Percentiles rank a stretch among this genome's conserved stretches.
phyloP scores from a whole-genome alignment of 805 yeast genomes.

The Nakazawaea ishiwadae region DNA sequence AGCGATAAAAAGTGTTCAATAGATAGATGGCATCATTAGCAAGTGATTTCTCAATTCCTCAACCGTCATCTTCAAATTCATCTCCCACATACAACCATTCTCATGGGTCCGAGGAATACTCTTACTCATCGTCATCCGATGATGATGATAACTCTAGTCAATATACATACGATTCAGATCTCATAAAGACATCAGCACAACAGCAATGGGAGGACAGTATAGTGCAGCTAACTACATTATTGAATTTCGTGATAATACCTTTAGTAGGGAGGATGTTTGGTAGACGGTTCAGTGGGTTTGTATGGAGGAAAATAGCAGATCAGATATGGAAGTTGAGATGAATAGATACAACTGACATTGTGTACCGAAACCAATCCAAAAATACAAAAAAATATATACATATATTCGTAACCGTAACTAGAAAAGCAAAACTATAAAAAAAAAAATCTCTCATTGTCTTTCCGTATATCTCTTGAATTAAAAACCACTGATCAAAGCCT shows the following conservation, averaged over 20 bases:
- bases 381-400: neutral
- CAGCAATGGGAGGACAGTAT: constrained; percentile 73
- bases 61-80: neutral
- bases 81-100: constrained; percentile 10
- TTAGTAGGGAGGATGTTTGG: constrained; percentile 65
- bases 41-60: no score
- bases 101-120: constrained; percentile 8
- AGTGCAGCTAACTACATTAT: constrained; percentile 50
- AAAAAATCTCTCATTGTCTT: no score
- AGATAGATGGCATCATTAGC: no score
- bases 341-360: neutral
- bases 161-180: constrained; percentile 28
- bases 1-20: no score
- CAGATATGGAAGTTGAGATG: constrained; percentile 8
- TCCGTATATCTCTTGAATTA: no score
- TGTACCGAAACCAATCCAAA: neutral
- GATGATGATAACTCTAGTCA: constrained; percentile 19
- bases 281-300: constrained; percentile 44
- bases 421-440: no score
- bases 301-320: constrained; percentile 27
- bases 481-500: no score
- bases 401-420: neutral
- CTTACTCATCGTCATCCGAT: constrained; percentile 1
- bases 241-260: constrained; percentile 60
- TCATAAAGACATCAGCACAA: constrained; percentile 39